These are phyloP conservation scores for Hypoxylon rickii DNA, from an alignment of 495 filamentous ascomycete species.

Conservation along the genomic window DNA sequence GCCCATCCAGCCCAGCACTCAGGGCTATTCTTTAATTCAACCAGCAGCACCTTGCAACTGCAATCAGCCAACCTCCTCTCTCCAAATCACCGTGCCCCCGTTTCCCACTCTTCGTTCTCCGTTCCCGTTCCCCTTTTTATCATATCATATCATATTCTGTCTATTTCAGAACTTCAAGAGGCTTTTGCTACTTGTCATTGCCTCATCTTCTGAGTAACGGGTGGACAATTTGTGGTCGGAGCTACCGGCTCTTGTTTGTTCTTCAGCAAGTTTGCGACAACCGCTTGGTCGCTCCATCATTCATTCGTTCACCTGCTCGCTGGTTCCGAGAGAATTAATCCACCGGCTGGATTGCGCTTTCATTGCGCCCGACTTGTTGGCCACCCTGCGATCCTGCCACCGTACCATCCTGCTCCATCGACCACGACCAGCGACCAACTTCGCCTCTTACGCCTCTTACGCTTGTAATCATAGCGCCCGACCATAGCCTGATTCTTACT, in stretches of 20 bases:
- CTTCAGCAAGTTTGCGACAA: background rate
- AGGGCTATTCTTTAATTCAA: background rate
- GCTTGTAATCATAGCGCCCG: conserved; percentile 3
- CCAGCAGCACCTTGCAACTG: too few species aligned
- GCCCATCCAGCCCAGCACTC: too few species aligned
- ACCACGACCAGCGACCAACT: background rate
- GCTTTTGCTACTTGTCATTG: background rate
- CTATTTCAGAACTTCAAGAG: too few species aligned
- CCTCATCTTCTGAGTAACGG: background rate
- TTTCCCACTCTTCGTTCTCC: background rate
- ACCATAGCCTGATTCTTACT: background rate
- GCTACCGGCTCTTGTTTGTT: background rate
- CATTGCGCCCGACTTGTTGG: conserved; percentile 27
- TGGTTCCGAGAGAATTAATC: conserved; percentile 26
- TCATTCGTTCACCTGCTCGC: conserved; percentile 5
- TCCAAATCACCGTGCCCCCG: background rate
- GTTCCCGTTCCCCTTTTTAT: background rate
- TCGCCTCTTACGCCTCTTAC: background rate
- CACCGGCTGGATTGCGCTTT: conserved; percentile 37
- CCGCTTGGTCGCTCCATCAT: background rate
- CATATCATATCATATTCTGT: too few species aligned
- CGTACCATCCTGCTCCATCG: conserved; percentile 17
- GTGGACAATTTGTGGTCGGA: background rate
- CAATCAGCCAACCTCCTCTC: conserved; percentile 25
- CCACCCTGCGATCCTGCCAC: conserved; percentile 22